Evolutionary conservation across 2,329 filamentous ascomycete genomes (phyloP).

Genomic region (Sodiomyces alkalinus): DNA sequence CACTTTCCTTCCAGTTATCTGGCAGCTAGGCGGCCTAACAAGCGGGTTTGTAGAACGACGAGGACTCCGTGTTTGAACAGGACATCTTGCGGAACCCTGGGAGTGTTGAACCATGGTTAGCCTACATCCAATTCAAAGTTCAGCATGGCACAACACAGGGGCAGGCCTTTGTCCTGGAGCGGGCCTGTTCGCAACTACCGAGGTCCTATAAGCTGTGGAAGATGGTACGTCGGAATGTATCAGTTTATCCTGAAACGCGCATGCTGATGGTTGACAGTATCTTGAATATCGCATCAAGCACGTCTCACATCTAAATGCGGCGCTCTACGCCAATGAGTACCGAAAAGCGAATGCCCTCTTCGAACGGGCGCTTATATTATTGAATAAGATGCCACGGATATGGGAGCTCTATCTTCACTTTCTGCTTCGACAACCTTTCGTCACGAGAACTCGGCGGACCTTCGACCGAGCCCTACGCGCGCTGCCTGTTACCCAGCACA

Average conservation of each 20-base stretch:
- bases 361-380: slow-evolving; percentile 76
- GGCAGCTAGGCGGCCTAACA: not conserved
- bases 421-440: slow-evolving; percentile 76
- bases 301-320: slow-evolving; percentile 68
- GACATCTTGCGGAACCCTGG: slow-evolving; percentile 76
- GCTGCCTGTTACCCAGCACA: slow-evolving; percentile 86
- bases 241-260: not conserved
- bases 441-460: slow-evolving; percentile 71
- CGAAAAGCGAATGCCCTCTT: slow-evolving; percentile 91
- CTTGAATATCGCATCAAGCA: slow-evolving; percentile 73
- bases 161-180: slow-evolving; percentile 76
- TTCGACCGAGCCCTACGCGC: slow-evolving; percentile 90
- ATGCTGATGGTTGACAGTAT: slow-evolving; percentile 41
- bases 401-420: slow-evolving; percentile 98
- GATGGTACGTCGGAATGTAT: slow-evolving; percentile 38
- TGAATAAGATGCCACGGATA: slow-evolving; percentile 97
- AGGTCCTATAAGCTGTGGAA: slow-evolving; percentile 98
- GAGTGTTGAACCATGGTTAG: slow-evolving; percentile 85
- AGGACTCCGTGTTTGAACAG: slow-evolving; percentile 93
- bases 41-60: slow-evolving; percentile 43
- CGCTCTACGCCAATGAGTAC: slow-evolving; percentile 65
- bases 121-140: slow-evolving; percentile 82
- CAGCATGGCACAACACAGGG: slow-evolving; percentile 75
- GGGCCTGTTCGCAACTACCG: slow-evolving; percentile 77
- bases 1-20: slow-evolving; percentile 8